Evolutionary conservation across 2,329 filamentous ascomycete genomes (phyloP).

Genomic region (Fusarium protoensiforme): DNA sequence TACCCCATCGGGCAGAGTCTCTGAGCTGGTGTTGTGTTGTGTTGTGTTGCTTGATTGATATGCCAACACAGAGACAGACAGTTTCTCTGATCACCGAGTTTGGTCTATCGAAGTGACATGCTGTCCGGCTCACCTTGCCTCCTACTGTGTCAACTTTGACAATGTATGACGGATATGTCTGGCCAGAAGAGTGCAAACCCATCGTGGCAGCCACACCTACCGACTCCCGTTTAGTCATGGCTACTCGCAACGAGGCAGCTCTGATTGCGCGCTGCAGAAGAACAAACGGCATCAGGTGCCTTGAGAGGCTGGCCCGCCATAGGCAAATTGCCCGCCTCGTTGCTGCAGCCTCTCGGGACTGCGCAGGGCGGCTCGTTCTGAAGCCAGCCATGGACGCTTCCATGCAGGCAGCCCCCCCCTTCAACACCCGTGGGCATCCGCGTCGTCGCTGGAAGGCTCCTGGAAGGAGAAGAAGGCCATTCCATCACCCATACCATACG

Average conservation of each 20-base stretch:
- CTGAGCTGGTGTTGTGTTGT: background rate
- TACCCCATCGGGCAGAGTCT: background rate
- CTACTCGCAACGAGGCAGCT: conserved; percentile 7
- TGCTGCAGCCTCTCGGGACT: conserved; percentile 1
- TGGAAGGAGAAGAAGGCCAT: background rate
- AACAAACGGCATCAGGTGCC: background rate
- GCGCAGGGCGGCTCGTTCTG: background rate
- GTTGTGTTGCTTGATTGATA: background rate
- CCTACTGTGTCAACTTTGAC: background rate
- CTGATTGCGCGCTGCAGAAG: background rate
- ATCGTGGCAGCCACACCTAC: conserved; percentile 20
- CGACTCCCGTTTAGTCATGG: background rate
- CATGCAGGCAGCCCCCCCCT: conserved; percentile 7
- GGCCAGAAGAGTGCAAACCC: background rate
- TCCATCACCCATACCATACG: conserved; percentile 42
- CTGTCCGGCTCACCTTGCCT: conserved; percentile 12
- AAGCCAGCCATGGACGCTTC: background rate
- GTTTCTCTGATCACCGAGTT: background rate
- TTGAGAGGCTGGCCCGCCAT: background rate
- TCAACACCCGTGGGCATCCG: background rate
- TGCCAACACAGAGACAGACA: background rate
- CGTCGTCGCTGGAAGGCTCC: conserved; percentile 1
- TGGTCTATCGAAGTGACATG: background rate
- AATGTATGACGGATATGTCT: conserved; percentile 7
- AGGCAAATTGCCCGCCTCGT: background rate